Evolutionary conservation across 495 filamentous ascomycete genomes (phyloP), one percentile per base, ranked within the genome.

Genomic region (Wilcoxina mikolae): DNA sequence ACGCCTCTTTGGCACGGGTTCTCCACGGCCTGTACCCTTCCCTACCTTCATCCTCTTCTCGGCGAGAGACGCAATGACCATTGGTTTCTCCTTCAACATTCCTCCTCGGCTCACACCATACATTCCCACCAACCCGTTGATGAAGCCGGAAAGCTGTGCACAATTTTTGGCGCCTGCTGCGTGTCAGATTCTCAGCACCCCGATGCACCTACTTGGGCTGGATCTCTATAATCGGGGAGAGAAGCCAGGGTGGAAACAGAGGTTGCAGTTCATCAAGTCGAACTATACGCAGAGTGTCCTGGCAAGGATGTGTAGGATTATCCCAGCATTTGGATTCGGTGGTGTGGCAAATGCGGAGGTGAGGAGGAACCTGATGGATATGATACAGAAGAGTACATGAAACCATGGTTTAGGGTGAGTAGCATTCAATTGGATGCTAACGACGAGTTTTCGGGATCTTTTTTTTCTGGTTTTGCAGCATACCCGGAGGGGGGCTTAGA

Each of bases 11-110:
- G 87, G 87, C 4, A 73, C 79, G 3, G 70, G 61, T 2, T 60
- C 68, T 0, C 73, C 72, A 0, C 71, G 79, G 4, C 72, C 78
- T 31, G 77, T 83, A 12, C 72, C 78, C 0, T 62, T 72, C 49
- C 74, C 76, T 11, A 84, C 83, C 27, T 94, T 88, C 69, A 61
- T 72, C 0, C 78, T 95, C 54, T 96, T 95, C 73, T 79, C 84
- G 9, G 63, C 80, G 50, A 79, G 91, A 59, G 90, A 96, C 70
- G 87, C 83, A 67, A 69, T 94, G 56, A 95, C 90, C 18, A 87
- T 96, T 68, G 94, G 94, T 69, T 87, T 84, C 23, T 86, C 81
- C 35, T 96, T 96, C 76, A 95, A 95, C 67, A 73, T 95, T 24
- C 90, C 90, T 0, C 74, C 84, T 0, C 61, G 91, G 1, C 70